Percentiles rank a stretch among this genome's conserved stretches.
These are phyloP conservation scores for Boletus sensibilis DNA, from an alignment of 768 basidiomycete genomes.

Conservation along the genomic window DNA sequence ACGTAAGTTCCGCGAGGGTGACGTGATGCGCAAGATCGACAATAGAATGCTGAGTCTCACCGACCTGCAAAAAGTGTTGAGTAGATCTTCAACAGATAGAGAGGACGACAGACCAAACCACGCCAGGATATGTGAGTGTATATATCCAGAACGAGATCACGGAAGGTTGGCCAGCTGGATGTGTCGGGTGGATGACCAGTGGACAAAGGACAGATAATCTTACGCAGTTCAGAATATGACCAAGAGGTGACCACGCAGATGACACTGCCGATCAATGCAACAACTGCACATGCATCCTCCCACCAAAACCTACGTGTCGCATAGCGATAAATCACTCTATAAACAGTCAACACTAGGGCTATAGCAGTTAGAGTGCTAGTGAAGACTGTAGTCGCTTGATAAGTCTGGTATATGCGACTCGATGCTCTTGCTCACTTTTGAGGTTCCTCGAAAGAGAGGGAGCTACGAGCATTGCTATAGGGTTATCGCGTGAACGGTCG, in stretches of 20 bases:
- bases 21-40: conserved; percentile 11
- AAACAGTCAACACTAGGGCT: conserved; percentile 1
- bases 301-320: conserved; percentile 11
- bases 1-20: conserved; percentile 7
- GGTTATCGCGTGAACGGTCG: not conserved
- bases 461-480: not conserved
- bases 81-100: not conserved
- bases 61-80: conserved; percentile 6
- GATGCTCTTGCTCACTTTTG: conserved; percentile 9
- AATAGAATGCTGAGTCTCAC: conserved; percentile 15
- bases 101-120: conserved; percentile 15
- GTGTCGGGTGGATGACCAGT: not conserved
- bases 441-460: conserved; percentile 5
- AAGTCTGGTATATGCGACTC: not conserved
- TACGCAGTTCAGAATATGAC: conserved; percentile 7
- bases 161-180: conserved; percentile 5
- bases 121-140: conserved; percentile 4
- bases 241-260: conserved; percentile 9
- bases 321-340: conserved; percentile 1
- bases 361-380: conserved; percentile 7
- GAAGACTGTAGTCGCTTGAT: conserved; percentile 2
- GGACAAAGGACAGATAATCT: not conserved
- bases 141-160: conserved; percentile 10
- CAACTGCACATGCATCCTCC: conserved; percentile 18
- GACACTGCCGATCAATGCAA: conserved; percentile 2